Evolutionary conservation across 2,329 filamentous ascomycete genomes (phyloP).

Genomic region (Hypoxylon sp.): DNA sequence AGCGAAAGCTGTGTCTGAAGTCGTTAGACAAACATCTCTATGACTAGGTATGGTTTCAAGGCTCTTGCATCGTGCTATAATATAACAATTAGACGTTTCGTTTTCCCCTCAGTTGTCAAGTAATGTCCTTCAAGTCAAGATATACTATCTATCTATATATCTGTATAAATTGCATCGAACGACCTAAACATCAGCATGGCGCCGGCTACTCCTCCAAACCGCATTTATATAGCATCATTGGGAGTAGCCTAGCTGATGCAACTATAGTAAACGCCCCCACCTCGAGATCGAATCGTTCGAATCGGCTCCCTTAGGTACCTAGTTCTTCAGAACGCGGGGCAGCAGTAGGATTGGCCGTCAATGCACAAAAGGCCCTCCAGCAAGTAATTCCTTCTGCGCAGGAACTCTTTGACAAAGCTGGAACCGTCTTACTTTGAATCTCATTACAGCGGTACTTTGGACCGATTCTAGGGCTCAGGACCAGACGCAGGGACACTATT

Average conservation of each 20-base stretch:
- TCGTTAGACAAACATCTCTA: too few species aligned
- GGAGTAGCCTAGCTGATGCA: slow-evolving; percentile 38
- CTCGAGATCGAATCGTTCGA: slow-evolving; percentile 35
- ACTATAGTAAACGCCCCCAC: slow-evolving; percentile 39
- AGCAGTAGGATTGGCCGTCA: slow-evolving; percentile 28
- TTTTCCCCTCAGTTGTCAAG: too few species aligned
- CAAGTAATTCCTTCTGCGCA: slow-evolving; percentile 27
- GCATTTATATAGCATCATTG: slow-evolving; percentile 13
- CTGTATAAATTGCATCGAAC: too few species aligned
- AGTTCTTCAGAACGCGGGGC: slow-evolving; percentile 44
- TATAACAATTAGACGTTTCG: too few species aligned
- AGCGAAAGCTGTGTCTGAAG: too few species aligned
- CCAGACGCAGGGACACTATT: too few species aligned
- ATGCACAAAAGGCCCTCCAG: slow-evolving; percentile 23
- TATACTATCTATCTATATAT: too few species aligned
- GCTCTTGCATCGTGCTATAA: too few species aligned
- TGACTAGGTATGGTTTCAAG: too few species aligned
- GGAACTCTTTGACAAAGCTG: slow-evolving; percentile 33
- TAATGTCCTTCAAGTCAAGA: too few species aligned
- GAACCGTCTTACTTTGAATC: too few species aligned
- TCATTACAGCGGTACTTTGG: too few species aligned
- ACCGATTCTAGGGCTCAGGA: slow-evolving; percentile 41
- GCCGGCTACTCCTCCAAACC: slow-evolving; percentile 1
- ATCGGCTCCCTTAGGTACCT: slow-evolving; percentile 13
- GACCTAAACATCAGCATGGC: slow-evolving; percentile 2